phyloP scores from a whole-genome alignment of 225 moss, liverwort and hornwort species.

The Marchantia polymorpha region DNA sequence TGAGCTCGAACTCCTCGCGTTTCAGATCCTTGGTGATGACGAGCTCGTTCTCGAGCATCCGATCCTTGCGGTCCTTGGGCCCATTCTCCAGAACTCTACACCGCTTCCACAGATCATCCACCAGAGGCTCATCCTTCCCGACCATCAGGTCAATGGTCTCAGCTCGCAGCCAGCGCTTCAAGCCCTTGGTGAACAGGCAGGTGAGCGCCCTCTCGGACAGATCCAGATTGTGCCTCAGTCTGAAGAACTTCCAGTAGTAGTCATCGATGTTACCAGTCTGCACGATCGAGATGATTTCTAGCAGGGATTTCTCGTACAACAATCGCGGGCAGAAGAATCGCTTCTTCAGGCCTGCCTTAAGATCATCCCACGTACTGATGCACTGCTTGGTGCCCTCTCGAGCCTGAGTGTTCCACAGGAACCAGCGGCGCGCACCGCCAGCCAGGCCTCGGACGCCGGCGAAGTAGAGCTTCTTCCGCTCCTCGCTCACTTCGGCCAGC shows the following conservation, averaged over 20 bases:
- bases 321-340: slow-evolving; percentile 20
- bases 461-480: slow-evolving; percentile 21
- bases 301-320: slow-evolving; percentile 23
- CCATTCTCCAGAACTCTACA: slow-evolving; percentile 20
- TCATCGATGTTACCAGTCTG: slow-evolving; percentile 26
- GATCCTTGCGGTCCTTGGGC: slow-evolving; percentile 8
- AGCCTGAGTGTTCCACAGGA: slow-evolving; percentile 20
- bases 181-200: slow-evolving; percentile 20
- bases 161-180: slow-evolving; percentile 21
- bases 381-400: slow-evolving; percentile 5
- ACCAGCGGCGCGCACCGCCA: slow-evolving; percentile 24
- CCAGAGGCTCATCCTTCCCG: slow-evolving; percentile 13
- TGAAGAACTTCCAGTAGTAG: slow-evolving; percentile 31
- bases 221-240: slow-evolving; percentile 25
- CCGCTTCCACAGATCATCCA: slow-evolving; percentile 24
- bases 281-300: slow-evolving; percentile 22
- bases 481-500: slow-evolving; percentile 20
- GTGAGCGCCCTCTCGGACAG: slow-evolving; percentile 21
- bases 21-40: slow-evolving; percentile 2
- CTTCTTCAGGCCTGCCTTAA: slow-evolving; percentile 17
- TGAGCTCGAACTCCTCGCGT: slow-evolving; percentile 26
- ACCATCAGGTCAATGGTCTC: slow-evolving; percentile 23
- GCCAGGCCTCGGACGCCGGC: slow-evolving; percentile 19
- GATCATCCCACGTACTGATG: slow-evolving; percentile 23
- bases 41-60: slow-evolving; percentile 3